Evolutionary conservation across 2,329 filamentous ascomycete genomes (phyloP).

Genomic region (Oidium heveae): DNA sequence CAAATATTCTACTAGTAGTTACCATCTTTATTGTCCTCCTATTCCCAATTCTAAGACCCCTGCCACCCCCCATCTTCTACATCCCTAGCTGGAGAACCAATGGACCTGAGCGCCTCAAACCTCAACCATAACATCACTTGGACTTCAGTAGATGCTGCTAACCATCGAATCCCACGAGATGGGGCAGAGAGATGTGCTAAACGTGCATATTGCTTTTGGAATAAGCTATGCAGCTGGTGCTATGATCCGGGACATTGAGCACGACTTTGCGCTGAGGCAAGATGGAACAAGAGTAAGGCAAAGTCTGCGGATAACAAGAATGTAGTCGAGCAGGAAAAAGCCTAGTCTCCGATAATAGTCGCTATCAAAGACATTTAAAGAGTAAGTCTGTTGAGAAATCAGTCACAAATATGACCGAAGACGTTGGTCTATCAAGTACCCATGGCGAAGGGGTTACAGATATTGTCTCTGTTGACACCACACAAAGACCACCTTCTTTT

Average conservation of each 20-base stretch:
- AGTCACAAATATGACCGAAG: background rate
- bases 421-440: background rate
- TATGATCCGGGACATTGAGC: background rate
- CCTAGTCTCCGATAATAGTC: background rate
- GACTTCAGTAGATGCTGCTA: background rate
- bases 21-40: background rate
- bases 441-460: background rate
- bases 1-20: background rate
- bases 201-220: background rate
- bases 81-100: background rate
- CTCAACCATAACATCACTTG: background rate
- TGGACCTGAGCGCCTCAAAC: background rate
- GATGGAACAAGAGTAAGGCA: background rate
- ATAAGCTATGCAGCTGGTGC: background rate
- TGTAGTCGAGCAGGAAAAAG: background rate
- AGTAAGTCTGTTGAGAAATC: background rate
- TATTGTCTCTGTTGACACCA: background rate
- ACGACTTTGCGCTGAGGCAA: background rate
- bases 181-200: background rate
- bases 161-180: background rate
- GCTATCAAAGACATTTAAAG: background rate
- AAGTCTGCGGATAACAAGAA: background rate
- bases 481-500: background rate
- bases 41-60: background rate
- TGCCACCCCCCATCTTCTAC: background rate